Percentiles rank a stretch among this genome's conserved stretches.
phyloP scores from a whole-genome alignment of 257 asterid genomes.

The Scutellaria galericulata region DNA sequence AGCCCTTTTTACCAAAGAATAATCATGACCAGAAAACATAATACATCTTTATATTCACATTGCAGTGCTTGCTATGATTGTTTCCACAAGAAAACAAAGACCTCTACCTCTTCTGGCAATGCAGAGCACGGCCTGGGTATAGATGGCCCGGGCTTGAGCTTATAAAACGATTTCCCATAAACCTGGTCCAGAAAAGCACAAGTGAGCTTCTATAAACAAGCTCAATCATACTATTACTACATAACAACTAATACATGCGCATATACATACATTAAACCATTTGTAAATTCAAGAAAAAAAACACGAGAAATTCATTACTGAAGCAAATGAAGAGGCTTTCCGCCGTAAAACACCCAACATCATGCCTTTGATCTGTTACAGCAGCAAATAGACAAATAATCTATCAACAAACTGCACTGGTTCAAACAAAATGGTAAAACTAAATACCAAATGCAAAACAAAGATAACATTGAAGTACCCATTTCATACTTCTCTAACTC shows the following conservation, averaged over 20 bases:
- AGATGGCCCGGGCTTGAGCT: conserved; percentile 48
- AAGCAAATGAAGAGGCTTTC: conserved; percentile 64
- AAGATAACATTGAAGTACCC: no score
- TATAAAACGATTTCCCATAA: conserved; percentile 53
- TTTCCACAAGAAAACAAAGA: not conserved
- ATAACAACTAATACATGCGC: not conserved
- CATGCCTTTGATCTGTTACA: conserved; percentile 43
- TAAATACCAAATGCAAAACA: no score
- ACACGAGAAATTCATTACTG: conserved; percentile 40
- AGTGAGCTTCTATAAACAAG: conserved; percentile 14
- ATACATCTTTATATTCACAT: not conserved
- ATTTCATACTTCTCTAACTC: no score
- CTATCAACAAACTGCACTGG: conserved; percentile 22
- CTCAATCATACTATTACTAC: not conserved
- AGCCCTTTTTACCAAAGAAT: not conserved
- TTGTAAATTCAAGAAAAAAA: no score
- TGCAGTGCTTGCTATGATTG: not conserved
- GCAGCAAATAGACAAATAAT: conserved; percentile 35
- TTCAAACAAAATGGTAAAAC: conserved; percentile 2
- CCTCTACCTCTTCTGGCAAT: conserved; percentile 57
- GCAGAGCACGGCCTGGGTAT: conserved; percentile 46
- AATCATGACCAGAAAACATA: conserved; percentile 6
- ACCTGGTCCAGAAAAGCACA: conserved; percentile 45
- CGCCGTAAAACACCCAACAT: conserved; percentile 92
- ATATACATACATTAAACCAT: not conserved